phyloP scores from a whole-genome alignment of 2,329 filamentous ascomycete species.

The Monosporascus sp. region DNA sequence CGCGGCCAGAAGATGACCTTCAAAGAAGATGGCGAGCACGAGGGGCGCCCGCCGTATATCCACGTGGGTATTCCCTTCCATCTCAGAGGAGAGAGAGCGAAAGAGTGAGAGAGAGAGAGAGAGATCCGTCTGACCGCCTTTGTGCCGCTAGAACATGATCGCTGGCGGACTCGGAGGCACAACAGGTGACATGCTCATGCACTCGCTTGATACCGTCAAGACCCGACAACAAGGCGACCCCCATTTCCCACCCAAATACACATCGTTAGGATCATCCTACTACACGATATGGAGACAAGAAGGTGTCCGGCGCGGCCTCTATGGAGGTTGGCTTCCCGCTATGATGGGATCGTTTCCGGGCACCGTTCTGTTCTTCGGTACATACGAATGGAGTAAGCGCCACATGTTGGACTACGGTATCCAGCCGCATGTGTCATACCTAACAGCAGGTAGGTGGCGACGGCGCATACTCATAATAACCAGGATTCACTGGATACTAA shows the following conservation, averaged over 20 bases:
- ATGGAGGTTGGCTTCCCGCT: conserved; percentile 89
- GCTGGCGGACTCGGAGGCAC: conserved; percentile 90
- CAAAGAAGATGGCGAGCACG: conserved; percentile 40
- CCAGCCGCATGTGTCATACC: conserved; percentile 77
- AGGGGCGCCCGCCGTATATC: conserved; percentile 56
- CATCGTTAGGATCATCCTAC: conserved; percentile 84
- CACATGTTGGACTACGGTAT: conserved; percentile 80
- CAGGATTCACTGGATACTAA: conserved; percentile 7
- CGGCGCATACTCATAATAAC: neutral
- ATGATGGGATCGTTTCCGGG: conserved; percentile 89
- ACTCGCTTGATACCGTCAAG: conserved; percentile 97
- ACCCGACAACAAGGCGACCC: conserved; percentile 96
- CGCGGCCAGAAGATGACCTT: conserved; percentile 30
- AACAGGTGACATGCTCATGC: conserved; percentile 96
- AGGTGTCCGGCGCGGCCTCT: conserved; percentile 77
- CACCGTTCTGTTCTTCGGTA: conserved; percentile 91
- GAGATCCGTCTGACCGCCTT: conserved; percentile 10
- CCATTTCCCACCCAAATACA: conserved; percentile 87
- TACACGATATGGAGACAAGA: conserved; percentile 91
- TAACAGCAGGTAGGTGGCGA: conserved; percentile 63
- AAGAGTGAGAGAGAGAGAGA: too few relatives aligned
- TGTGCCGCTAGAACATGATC: conserved; percentile 70
- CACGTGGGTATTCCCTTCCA: conserved; percentile 45
- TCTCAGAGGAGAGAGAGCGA: conserved; percentile 3
- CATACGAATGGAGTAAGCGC: conserved; percentile 93